These are phyloP conservation scores for Crucibulum laeve DNA, from an alignment of 768 basidiomycete species.

Conservation along the genomic window DNA sequence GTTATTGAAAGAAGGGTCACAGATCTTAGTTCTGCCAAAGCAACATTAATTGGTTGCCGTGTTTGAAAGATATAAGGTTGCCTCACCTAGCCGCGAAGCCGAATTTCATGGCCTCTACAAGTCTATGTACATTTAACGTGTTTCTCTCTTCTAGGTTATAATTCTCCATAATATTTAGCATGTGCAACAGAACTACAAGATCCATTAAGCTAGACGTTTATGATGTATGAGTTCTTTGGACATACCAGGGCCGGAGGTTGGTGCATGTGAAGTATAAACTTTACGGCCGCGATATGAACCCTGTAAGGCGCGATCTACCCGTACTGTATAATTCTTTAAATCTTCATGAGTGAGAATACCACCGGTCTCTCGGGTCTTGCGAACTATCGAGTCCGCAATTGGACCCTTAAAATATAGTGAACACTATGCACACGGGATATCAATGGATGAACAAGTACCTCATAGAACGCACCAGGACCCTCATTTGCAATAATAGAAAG, in stretches of 20 bases:
- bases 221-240: background rate
- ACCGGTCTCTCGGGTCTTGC: slow-evolving; percentile 65
- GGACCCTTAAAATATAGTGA: slow-evolving; percentile 47
- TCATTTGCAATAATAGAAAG: slow-evolving; percentile 67
- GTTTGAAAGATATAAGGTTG: no score
- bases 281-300: slow-evolving; percentile 75
- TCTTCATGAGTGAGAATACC: slow-evolving; percentile 80
- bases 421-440: slow-evolving; percentile 4
- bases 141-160: slow-evolving; percentile 53
- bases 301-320: slow-evolving; percentile 67
- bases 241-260: slow-evolving; percentile 74
- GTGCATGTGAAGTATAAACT: slow-evolving; percentile 82
- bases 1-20: slow-evolving; percentile 70
- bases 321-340: slow-evolving; percentile 63
- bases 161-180: slow-evolving; percentile 88
- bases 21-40: slow-evolving; percentile 65
- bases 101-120: slow-evolving; percentile 84
- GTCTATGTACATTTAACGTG: slow-evolving; percentile 69
- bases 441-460: slow-evolving; percentile 37
- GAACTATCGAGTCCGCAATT: slow-evolving; percentile 76
- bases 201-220: background rate
- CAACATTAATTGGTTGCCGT: no score
- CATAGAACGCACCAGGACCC: slow-evolving; percentile 83
- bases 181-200: slow-evolving; percentile 67
- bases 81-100: slow-evolving; percentile 48